phyloP scores from a whole-genome alignment of 1,139 yeast genomes.

The Geotrichum reessii region DNA sequence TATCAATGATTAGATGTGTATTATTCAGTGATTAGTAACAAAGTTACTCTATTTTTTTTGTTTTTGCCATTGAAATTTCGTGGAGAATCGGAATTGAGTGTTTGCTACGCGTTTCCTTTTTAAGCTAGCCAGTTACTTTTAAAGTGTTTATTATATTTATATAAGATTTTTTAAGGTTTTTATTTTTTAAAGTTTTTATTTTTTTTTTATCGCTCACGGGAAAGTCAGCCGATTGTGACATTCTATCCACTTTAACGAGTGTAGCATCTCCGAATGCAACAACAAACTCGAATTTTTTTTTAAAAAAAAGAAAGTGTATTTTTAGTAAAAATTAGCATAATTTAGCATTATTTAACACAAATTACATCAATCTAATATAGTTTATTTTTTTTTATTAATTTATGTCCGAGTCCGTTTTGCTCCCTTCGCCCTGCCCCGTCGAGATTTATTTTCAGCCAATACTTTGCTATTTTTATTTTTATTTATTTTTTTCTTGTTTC shows the following conservation, averaged over 20 bases:
- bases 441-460: constrained; percentile 6
- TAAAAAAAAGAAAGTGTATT: background rate
- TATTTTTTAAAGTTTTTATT: background rate
- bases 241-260: background rate
- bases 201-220: background rate
- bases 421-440: background rate
- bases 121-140: background rate
- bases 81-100: background rate
- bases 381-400: background rate
- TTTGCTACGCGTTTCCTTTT: background rate
- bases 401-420: background rate
- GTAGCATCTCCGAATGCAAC: background rate
- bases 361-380: too few species aligned
- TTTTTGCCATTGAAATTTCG: too few species aligned
- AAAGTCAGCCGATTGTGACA: too few species aligned
- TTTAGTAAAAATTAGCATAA: background rate
- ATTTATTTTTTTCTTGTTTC: too few species aligned
- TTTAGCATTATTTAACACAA: background rate
- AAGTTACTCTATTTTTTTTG: too few species aligned
- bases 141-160: too few species aligned
- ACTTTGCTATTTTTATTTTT: too few species aligned
- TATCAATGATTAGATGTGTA: background rate
- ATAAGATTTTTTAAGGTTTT: background rate
- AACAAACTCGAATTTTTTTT: background rate
- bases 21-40: background rate